Base-by-base conservation (phyloP, 2,329 filamentous ascomycete genomes). In the Paramyrothecium roridum region DNA sequence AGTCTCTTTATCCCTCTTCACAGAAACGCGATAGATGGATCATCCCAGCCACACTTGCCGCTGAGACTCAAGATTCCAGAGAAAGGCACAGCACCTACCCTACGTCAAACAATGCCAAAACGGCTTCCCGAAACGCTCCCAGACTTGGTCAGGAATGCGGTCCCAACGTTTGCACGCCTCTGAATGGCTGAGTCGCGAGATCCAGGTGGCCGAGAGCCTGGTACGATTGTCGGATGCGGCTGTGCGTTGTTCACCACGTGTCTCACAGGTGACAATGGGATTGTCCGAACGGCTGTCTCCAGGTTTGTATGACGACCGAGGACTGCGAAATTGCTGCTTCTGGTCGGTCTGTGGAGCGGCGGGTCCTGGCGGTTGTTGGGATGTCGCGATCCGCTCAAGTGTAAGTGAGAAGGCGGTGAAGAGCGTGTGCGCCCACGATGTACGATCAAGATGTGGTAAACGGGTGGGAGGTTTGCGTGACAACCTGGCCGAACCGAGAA, bases 61-160 rank as follows among this genome's bases (percentile, higher is more conserved):
- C 58, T 65, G 58, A 66, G 61, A 66, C 64, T 60, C 54, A 53
- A 50, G 54, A 66, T 66, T 66, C 64, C 64, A 66, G 48, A 45
- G 54, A 48, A 56, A 50, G 59, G 59, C 53, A 51, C 47, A 59
- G 53, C 57, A 43, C 37, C n/a, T 43, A 43, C 52, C 40, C 54
- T 55, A 34, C 54, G 60, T 59, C 26, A 53, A 54, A 43, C 37
- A 43, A 43, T 43, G 37, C 37, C 37, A 19, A 19, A 43, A 43
- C 37, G n/a, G 22, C 20, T 56, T 37, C 46, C 33, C n/a, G n/a
- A 2, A 17, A 52, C 48, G 49, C 33, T 20, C 21, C 13, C 37
- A 43, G 37, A 19, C 37, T 19, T 43, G 37, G 37, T 43, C 13
- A 43, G 37, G 37, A 43, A 43, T 43, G 37, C 37, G 13, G 13